Evolutionary conservation across 148 eudicot species (phyloP), one percentile per base, ranked within the genome.

Genomic region (Cornus florida): DNA sequence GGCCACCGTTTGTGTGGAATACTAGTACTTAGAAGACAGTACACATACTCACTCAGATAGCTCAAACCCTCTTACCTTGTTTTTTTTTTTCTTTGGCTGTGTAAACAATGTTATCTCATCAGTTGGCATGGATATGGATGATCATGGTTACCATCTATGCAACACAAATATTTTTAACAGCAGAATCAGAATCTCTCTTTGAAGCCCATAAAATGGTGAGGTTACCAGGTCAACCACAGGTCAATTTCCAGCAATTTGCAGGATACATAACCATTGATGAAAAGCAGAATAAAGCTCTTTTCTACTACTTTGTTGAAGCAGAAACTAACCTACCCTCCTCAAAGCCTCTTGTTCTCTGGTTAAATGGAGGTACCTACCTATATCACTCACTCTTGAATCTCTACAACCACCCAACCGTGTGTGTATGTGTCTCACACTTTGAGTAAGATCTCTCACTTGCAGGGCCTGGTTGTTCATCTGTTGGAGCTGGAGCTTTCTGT

Each of bases 381-480:
- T 35, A 35, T 35, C 38, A 35, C 3, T 35, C 38, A 35, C 38
- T 35, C 38, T 35, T 35, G 5, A 2, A 35, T 35, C 4, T 35
- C 38, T 35, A 35, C 38, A 35, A 2, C 38, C 1, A 35, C 38
- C 3, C 38, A 35, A 35, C 38, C 38, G 28, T 28, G 28, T 28
- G 28, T 28, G 28, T 28, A 28, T 28, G 28, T 28, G 28, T 0
- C 38, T 2, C 38, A 35, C 38, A 35, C 38, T 35, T 35, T 35
- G 38, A 35, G 38, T 35, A 35, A 2, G 38, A 35, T 35, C 38
- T 35, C 38, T 2, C 38, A 35, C 38, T 4, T 85, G 76, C 80
- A 92, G 97, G 98, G 66, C 97, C 97, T 64, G 97, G 97, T 6
- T 92, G 97, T 74, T 94, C 97, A 41, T 92, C 98, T 5, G 60